These are phyloP conservation scores for Acorus gramineus DNA, from an alignment of 106 monocot species.

Conservation along the genomic window DNA sequence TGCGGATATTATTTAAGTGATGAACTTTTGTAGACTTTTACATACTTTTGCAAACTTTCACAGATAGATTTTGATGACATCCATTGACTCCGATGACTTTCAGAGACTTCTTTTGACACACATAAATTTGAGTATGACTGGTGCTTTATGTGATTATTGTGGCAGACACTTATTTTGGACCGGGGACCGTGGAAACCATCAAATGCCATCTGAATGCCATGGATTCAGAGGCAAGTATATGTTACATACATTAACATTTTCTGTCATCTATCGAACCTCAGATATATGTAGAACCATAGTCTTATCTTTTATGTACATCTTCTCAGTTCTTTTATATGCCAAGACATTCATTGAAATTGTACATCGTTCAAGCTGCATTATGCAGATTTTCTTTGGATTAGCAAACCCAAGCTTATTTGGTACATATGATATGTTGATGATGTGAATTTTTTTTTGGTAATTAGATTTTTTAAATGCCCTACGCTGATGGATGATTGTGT, in stretches of 20 bases:
- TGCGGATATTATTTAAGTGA: no score
- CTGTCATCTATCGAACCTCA: not conserved
- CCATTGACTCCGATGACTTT: not conserved
- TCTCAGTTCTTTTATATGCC: not conserved
- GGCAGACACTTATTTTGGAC: conserved; percentile 87
- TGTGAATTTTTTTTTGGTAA: no score
- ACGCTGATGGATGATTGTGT: no score
- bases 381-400: no score
- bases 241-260: not conserved
- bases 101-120: not conserved
- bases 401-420: no score
- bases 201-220: conserved; percentile 64
- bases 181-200: conserved; percentile 84
- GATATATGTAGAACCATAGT: not conserved
- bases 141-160: conserved; percentile 10
- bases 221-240: conserved; percentile 56
- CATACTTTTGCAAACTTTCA: no score
- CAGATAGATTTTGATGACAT: not conserved
- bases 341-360: not conserved
- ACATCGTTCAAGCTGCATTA: not conserved
- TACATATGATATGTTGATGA: no score
- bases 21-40: no score
- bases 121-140: not conserved
- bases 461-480: no score
- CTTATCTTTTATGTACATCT: not conserved